Evolutionary conservation across 768 basidiomycete species (phyloP), one percentile per base, ranked within the genome.

Genomic region (Leccinum boreale): DNA sequence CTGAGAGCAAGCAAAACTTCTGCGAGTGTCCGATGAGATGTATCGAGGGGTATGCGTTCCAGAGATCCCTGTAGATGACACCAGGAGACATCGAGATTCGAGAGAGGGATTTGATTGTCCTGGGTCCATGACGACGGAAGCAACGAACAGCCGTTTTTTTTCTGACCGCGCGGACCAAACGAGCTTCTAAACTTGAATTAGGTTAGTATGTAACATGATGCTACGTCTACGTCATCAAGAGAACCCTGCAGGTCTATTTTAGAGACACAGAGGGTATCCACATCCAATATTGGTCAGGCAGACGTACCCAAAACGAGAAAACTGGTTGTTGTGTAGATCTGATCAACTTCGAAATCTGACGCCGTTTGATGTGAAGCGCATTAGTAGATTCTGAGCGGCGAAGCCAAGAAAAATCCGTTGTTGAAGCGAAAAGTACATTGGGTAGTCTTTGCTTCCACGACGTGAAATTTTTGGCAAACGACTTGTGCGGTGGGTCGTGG

Each of bases 21-120:
- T 19, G 31, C 21, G 36, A 23, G 15, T 11, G 19, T 28, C 21
- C 36, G 23, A 63, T n/a, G 31, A 50, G 54, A 36, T 53, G 14
- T 46, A 33, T 58, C 54, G 26, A 58, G 46, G 5, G 53, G 54
- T n/a, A 55, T 55, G 45, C 12, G 19, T 48, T 61, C 57, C 31
- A 59, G 50, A 23, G 50, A 31, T 35, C 24, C 45, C 28, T 48
- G 19, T 14, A 11, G 44, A 29, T 50, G 50, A 42, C 29, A 9
- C 15, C 50, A 42, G 35, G 33, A 39, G 15, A 15, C 8, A n/a
- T 48, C 24, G 21, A 19, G 12, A 31, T 26, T 28, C 26, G 26
- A 28, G 26, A 28, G 29, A 39, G 10, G 23, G 10, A 19, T 21
- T 19, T 11, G 47, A 45, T 29, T 26, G 26, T 26, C 26, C 7